A percentile compares a stretch with the other conserved stretches of the same genome.
phyloP scores from a whole-genome alignment of 1,284 basidiomycete genomes.

The Cryptococcus deneoformans region DNA sequence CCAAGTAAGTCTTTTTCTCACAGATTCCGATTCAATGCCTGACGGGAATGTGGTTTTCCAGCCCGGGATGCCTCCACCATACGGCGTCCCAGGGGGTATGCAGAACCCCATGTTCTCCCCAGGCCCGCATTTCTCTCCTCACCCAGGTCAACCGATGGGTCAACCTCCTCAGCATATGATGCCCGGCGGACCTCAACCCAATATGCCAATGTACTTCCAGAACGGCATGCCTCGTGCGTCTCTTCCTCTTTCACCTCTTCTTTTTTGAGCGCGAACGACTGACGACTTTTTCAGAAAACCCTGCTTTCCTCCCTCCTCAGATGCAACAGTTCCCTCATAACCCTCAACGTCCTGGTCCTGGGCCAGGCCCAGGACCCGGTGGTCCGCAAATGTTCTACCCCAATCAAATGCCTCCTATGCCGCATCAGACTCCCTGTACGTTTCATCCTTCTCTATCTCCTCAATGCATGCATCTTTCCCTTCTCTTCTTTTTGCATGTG shows the following conservation, averaged over 20 bases:
- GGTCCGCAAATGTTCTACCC: constrained; percentile 27
- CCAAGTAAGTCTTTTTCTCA: not conserved
- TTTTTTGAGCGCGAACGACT: constrained; percentile 3
- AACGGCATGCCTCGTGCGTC: constrained; percentile 26
- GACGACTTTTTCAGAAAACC: too few relatives aligned
- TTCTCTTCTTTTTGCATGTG: not conserved
- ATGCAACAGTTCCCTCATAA: constrained; percentile 20
- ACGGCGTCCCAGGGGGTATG: constrained; percentile 14
- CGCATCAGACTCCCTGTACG: constrained; percentile 44
- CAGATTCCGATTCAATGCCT: not conserved
- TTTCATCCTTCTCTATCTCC: not conserved
- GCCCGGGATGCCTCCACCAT: constrained; percentile 32
- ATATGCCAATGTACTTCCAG: constrained; percentile 36
- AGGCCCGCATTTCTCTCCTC: constrained; percentile 25
- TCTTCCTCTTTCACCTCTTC: constrained; percentile 13
- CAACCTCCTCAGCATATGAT: constrained; percentile 21
- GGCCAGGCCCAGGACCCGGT: constrained; percentile 11
- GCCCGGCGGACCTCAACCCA: constrained; percentile 27
- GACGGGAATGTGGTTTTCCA: not conserved
- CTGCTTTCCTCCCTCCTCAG: too few relatives aligned
- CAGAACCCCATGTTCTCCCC: constrained; percentile 39
- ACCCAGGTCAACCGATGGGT: constrained; percentile 24
- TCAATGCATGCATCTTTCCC: not conserved
- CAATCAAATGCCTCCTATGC: constrained; percentile 22
- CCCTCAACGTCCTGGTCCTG: constrained; percentile 21